Evolutionary conservation across 495 filamentous ascomycete genomes (phyloP).

Genomic region (Lasiosphaeris hirsuta): DNA sequence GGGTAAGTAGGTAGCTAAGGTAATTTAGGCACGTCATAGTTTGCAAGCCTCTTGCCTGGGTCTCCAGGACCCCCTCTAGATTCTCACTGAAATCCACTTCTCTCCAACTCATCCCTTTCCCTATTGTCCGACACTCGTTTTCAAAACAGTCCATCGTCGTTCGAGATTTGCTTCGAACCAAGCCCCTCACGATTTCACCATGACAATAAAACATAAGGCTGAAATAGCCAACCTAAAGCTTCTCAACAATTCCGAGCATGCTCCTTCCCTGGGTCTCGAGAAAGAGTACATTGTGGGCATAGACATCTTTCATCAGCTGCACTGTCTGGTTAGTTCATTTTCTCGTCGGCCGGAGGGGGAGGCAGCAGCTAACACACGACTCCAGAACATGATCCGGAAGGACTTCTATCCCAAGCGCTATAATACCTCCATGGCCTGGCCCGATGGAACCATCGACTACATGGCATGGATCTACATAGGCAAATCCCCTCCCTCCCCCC

Average conservation of each 20-base stretch:
- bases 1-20: too few species aligned
- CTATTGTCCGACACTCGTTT: too few species aligned
- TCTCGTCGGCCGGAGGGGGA: neutral
- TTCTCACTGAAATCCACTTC: too few species aligned
- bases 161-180: too few species aligned
- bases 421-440: neutral
- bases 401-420: neutral
- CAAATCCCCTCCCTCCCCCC: too few species aligned
- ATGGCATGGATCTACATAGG: conserved; percentile 18
- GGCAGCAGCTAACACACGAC: conserved; percentile 13
- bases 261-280: neutral
- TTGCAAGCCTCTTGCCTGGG: too few species aligned
- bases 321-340: conserved; percentile 22
- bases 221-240: neutral
- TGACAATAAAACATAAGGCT: too few species aligned
- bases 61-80: too few species aligned
- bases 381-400: conserved; percentile 7
- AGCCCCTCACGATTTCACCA: too few species aligned
- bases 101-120: too few species aligned
- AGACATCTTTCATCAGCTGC: conserved; percentile 32
- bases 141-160: too few species aligned
- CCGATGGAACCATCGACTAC: neutral
- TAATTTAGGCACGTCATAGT: too few species aligned
- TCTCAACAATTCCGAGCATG: neutral
- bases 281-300: conserved; percentile 19